Evolutionary conservation across 2,329 filamentous ascomycete genomes (phyloP).

Genomic region (Epichloe sp.): DNA sequence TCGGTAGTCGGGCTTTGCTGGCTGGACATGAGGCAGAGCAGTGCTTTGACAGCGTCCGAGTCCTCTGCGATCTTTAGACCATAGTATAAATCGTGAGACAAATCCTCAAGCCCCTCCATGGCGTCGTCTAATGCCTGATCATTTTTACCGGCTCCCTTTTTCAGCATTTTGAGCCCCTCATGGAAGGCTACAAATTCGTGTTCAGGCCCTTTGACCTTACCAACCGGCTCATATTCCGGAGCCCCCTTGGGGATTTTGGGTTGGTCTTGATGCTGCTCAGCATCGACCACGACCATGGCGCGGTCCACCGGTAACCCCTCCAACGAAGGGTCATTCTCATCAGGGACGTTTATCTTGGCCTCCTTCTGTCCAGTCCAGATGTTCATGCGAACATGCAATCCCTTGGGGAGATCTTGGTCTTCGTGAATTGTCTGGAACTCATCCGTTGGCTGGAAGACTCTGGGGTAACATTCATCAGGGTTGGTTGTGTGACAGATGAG

Average conservation of each 20-base stretch:
- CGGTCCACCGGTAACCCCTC: conserved; percentile 39
- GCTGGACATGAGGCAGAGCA: conserved; percentile 41
- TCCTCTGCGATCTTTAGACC: conserved; percentile 50
- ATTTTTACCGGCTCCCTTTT: conserved; percentile 23
- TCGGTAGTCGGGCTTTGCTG: conserved; percentile 12
- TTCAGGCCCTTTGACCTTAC: conserved; percentile 41
- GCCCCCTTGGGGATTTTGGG: conserved; percentile 32
- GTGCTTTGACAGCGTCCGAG: conserved; percentile 34
- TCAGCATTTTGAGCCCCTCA: conserved; percentile 35
- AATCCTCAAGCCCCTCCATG: conserved; percentile 45
- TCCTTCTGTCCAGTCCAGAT: conserved; percentile 50
- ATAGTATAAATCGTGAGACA: conserved; percentile 59
- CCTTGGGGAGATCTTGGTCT: conserved; percentile 51
- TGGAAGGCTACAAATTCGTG: conserved; percentile 17
- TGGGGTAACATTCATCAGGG: conserved; percentile 50
- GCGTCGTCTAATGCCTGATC: conserved; percentile 31
- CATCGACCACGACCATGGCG: conserved; percentile 42
- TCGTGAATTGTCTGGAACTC: conserved; percentile 50
- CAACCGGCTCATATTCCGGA: conserved; percentile 43
- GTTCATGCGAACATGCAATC: conserved; percentile 54
- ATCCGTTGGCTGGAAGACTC: conserved; percentile 48
- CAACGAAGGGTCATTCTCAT: conserved; percentile 32
- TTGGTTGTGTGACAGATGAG: conserved; percentile 53
- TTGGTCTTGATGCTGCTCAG: conserved; percentile 18
- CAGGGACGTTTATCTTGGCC: conserved; percentile 51